Evolutionary conservation across 352 stramenopile species (phyloP).

Genomic region (Phytophthora nicotianae): DNA sequence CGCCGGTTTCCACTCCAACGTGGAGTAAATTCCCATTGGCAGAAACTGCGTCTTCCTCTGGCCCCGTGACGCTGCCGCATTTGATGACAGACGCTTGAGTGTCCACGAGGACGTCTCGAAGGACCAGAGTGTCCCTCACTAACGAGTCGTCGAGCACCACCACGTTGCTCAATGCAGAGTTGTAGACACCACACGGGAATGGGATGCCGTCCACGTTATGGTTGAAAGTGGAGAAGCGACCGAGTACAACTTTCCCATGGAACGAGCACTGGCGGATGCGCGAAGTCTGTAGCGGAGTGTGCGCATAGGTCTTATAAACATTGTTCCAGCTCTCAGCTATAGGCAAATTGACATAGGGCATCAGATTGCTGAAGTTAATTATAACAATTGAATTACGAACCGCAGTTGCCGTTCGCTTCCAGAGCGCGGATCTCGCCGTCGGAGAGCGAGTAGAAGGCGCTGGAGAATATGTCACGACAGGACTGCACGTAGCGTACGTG

Average conservation of each 20-base stretch:
- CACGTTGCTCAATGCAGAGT: constrained; percentile 60
- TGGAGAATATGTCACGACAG: constrained; percentile 12
- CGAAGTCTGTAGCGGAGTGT: constrained; percentile 29
- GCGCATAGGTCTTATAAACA: constrained; percentile 51
- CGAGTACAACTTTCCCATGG: constrained; percentile 67
- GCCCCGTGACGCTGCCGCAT: constrained; percentile 65
- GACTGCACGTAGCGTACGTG: constrained; percentile 40
- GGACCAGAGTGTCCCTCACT: constrained; percentile 69
- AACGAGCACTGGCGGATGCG: constrained; percentile 75
- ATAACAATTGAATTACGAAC: constrained; percentile 37
- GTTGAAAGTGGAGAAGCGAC: constrained; percentile 40
- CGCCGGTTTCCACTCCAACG: constrained; percentile 84
- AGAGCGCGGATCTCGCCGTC: constrained; percentile 52
- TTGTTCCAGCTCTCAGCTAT: constrained; percentile 66
- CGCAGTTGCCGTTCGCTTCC: constrained; percentile 65
- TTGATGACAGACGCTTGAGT: constrained; percentile 55
- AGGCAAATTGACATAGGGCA: constrained; percentile 5
- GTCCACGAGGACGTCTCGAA: constrained; percentile 57
- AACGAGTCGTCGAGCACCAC: constrained; percentile 79
- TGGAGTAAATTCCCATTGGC: constrained; percentile 71
- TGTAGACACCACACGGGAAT: constrained; percentile 70
- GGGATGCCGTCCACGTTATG: constrained; percentile 61
- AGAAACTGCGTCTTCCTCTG: constrained; percentile 26
- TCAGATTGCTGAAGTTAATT: background rate
- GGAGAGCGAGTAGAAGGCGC: constrained; percentile 50